Evolutionary conservation across 1,139 yeast species (phyloP), one percentile per base, ranked within the genome.

Genomic region (Hansenula sp.): DNA sequence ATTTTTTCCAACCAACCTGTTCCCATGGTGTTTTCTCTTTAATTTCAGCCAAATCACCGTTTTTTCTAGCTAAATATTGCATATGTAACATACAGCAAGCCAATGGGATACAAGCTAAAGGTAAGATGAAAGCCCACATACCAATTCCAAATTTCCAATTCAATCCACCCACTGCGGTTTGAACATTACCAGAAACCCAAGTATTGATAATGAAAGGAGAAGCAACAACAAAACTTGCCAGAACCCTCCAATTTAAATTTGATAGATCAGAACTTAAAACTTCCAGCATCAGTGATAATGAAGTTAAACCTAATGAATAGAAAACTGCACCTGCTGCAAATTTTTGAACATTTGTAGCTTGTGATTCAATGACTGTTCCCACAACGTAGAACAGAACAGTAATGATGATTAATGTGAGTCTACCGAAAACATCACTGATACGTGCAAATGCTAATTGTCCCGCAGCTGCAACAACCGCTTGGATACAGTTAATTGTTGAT

Each of bases 51-150:
- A 44, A 25, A 17, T 72, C 78, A 12, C 69, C 71, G 17, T 71
- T 68, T 40, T 62, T 67, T 28, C 66, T 57, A 15, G 84, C 86
- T 38, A 61, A 58, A 29, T 57, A 52, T 42, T 63, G 53, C 83
- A 81, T 79, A 62, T 80, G 83, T 30, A 68, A 38, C 51, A 79
- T 63, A 51, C 80, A 72, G 25, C 51, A 46, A 21, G 77, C 57
- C 48, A 83, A 64, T 15, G 90, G 90, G 36, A 83, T 53, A 58
- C 81, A 71, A 15, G 76, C 60, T 17, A 80, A 67, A 15, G 90
- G 89, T 62, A 79, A 68, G 45, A 84, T 79, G 58, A 81, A 77
- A 3, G 88, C 88, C 84, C 85, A 84, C 74, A 83, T 81, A 33
- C 86, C 89, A 53, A 82, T 79, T 50, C 84, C 81, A 76, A 80